Percentiles rank a stretch among this genome's conserved stretches.
phyloP scores from a whole-genome alignment of 179 eudicot genomes.

The Nepenthes alata region DNA sequence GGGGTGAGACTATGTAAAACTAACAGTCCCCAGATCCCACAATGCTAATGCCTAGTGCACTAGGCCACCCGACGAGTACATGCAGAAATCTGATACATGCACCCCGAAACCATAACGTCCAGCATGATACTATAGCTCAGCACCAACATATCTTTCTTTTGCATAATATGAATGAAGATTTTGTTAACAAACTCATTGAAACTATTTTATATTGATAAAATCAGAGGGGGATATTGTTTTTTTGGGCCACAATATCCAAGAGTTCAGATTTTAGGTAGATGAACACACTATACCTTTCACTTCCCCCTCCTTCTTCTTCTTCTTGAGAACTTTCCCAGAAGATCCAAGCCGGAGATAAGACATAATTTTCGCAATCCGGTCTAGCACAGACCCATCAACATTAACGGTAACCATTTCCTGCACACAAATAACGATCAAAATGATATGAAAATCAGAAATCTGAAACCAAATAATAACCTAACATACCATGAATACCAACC shows the following conservation, averaged over 20 bases:
- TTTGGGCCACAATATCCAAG: neutral
- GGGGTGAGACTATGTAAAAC: too few species aligned
- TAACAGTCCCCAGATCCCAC: too few species aligned
- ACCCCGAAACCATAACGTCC: neutral
- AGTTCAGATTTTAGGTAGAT: too few species aligned
- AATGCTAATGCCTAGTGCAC: too few species aligned
- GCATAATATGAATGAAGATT: neutral
- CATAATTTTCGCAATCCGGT: constrained; percentile 92
- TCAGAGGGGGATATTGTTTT: neutral
- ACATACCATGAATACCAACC: constrained; percentile 29
- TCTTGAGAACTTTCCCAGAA: constrained; percentile 95
- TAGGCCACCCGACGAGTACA: too few species aligned
- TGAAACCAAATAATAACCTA: constrained; percentile 3
- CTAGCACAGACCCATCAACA: constrained; percentile 96
- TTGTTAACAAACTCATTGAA: neutral
- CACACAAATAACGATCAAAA: constrained; percentile 12
- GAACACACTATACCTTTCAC: constrained; percentile 41
- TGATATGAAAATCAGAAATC: constrained; percentile 3
- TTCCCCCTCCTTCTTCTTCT: constrained; percentile 84
- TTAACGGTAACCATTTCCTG: constrained; percentile 97
- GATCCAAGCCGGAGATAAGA: constrained; percentile 96
- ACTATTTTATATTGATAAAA: neutral
- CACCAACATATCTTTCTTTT: neutral
- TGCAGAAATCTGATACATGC: too few species aligned
- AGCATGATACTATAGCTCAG: neutral